phyloP scores from a whole-genome alignment of 169 alveolate genomes.

The Plasmodium reichenowi region DNA sequence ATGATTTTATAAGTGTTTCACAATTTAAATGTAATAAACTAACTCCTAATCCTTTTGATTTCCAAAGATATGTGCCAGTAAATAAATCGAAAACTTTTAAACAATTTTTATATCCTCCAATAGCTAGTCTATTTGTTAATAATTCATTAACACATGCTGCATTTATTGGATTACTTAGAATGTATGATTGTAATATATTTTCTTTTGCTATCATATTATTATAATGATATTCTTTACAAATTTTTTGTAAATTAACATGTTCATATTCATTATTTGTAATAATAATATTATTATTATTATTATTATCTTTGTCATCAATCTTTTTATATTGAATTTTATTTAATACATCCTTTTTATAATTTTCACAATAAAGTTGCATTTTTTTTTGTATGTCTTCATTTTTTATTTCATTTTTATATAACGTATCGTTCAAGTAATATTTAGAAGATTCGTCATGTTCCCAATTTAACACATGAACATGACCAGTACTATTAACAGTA shows the following conservation, averaged over 20 bases:
- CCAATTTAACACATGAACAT: constrained; percentile 59
- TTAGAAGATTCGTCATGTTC: constrained; percentile 16
- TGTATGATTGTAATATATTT: constrained; percentile 68
- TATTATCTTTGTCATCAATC: constrained; percentile 39
- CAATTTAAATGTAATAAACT: constrained; percentile 81
- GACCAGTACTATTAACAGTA: constrained; percentile 57
- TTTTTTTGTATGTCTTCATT: constrained; percentile 22
- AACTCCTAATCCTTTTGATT: constrained; percentile 77
- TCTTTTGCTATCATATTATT: constrained; percentile 63
- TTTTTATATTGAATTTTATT: constrained; percentile 35
- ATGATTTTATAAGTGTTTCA: constrained; percentile 78
- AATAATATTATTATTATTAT: background rate
- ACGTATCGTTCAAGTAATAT: constrained; percentile 17
- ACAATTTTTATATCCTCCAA: constrained; percentile 80
- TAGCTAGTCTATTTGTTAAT: constrained; percentile 79
- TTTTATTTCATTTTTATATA: constrained; percentile 4
- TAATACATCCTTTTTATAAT: constrained; percentile 32
- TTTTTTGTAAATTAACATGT: constrained; percentile 23
- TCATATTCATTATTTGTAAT: constrained; percentile 28
- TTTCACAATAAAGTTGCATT: constrained; percentile 17
- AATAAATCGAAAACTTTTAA: constrained; percentile 81
- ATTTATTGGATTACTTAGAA: constrained; percentile 77
- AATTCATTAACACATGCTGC: constrained; percentile 77
- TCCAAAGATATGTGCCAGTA: constrained; percentile 82
- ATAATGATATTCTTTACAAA: constrained; percentile 60